Base-by-base conservation (phyloP, 805 yeast species). In the Ogataea minuta region DNA sequence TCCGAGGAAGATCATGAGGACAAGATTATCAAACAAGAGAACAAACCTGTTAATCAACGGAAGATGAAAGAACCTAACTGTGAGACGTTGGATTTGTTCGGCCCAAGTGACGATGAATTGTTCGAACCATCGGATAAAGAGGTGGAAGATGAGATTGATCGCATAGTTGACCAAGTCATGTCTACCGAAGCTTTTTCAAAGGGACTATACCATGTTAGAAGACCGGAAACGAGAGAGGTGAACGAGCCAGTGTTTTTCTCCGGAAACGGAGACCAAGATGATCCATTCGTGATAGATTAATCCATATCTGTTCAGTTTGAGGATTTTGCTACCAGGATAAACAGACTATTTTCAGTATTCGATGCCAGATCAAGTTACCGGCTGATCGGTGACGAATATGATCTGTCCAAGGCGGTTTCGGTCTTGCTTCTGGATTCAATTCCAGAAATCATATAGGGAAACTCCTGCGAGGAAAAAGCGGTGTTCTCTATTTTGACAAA, bases 211-310 rank as follows among this genome's bases (percentile, higher is more conserved):
- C 8, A 19, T 19, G 21, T 19, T 5, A 19, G 21, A 19, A 19
- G 21, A 8, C 21, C 21, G 8, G 21, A 5, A 6, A 25, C 12
- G 8, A 15, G 17, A 20, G 11, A 11, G 12, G 14, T 5, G 8
- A 5, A 28, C 15, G 52, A 40, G 6, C 62, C 56, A 10, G 57
- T 59, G 1, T 59, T 58, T 32, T 53, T 58, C 36, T 46, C 52
- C 2, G 64, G 64, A 13, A 57, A 53, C 14, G 64, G 65, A 10
- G 59, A 49, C 11, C 53, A 43, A 17, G 61, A 58, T 29, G 65
- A 60, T 41, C 65, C 65, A 3, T 47, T 59, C 24, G 60, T 59
- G 4, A 46, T 60, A 12, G 65, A 59, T 34, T 58, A 28, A 43
- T 10, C 14, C 9, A 17, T 17, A 11, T n/a, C 13, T 19, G 11